Evolutionary conservation across 768 basidiomycete species (phyloP), one percentile per base, ranked within the genome.

Genomic region (Lactarius tabidus): DNA sequence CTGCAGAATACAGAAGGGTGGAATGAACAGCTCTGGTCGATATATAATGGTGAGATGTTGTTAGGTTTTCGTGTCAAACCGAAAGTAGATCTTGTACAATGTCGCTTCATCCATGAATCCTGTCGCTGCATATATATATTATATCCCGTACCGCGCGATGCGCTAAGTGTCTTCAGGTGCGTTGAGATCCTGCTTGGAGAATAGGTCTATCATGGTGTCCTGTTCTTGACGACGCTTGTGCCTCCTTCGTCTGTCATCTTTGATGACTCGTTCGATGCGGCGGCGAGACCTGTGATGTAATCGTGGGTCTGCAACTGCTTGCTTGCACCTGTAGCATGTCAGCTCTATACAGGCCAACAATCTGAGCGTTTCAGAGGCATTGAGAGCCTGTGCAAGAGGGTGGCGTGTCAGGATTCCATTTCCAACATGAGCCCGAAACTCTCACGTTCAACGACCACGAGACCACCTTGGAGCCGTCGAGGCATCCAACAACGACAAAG

Each of bases 361-460:
- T 51, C 89, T 87, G 38, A 93, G 81, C 0, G 91, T 93, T 72
- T 93, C 91, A 9, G 90, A 85, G 71, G 89, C 88, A 72, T 91
- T 93, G 67, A 91, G 75, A 2, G 91, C 90, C 91, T 93, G 67
- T 2, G 45, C 29, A 58, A 57, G 12, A 62, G 43, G 51, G 23
- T n/a, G 4, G 41, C 29, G 45, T 65, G 66, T 53, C 69, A 51
- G 36, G 14, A 51, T 45, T 26, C 59, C 53, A 57, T 31, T 51
- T 52, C 43, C 18, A 54, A 39, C 39, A 51, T 17, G 23, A 62
- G 52, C 9, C 17, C 6, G n/a, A 29, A 41, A 51, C 6, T 73
- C 86, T 62, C 70, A 91, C 91, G 71, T 93, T 92, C 65, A 93
- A 74, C 35, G 91, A 93, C 90, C 91, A 93, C 17, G 91, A 93